These are phyloP conservation scores for Cryptococcus sp. DNA, from an alignment of 1,284 basidiomycete genomes.

Conservation along the genomic window DNA sequence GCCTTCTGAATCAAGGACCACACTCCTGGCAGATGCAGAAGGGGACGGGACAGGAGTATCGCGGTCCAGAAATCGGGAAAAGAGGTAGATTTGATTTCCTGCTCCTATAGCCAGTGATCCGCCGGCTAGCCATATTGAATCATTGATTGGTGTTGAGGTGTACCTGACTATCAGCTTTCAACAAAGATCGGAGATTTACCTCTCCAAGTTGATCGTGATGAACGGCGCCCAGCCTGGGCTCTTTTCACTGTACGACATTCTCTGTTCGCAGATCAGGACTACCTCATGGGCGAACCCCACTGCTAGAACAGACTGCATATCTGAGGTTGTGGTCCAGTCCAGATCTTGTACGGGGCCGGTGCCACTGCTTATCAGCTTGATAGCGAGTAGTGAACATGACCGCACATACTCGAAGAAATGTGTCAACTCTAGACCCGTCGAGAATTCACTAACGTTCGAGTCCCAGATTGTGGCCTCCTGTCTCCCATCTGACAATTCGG, in stretches of 20 bases:
- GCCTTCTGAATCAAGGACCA: constrained; percentile 19
- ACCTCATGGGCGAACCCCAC: constrained; percentile 73
- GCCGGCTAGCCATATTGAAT: constrained; percentile 80
- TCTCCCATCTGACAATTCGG: constrained; percentile 49
- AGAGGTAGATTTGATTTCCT: constrained; percentile 73
- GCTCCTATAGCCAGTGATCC: constrained; percentile 64
- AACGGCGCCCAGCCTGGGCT: constrained; percentile 74
- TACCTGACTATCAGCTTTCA: constrained; percentile 51
- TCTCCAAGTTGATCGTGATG: constrained; percentile 63
- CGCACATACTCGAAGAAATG: constrained; percentile 57
- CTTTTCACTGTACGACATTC: constrained; percentile 81
- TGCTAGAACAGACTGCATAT: constrained; percentile 80
- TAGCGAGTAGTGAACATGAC: constrained; percentile 10
- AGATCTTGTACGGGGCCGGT: constrained; percentile 67
- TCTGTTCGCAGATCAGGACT: constrained; percentile 78
- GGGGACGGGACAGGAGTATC: constrained; percentile 40
- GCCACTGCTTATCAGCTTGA: background rate
- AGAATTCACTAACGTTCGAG: constrained; percentile 87
- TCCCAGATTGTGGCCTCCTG: constrained; percentile 89
- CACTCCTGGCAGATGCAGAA: constrained; percentile 38
- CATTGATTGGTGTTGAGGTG: constrained; percentile 69
- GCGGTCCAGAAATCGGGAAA: constrained; percentile 41
- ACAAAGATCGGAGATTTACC: constrained; percentile 49
- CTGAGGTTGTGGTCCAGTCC: constrained; percentile 87
- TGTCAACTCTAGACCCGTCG: constrained; percentile 75